Conservation (phyloP, 305 asterid species). For the Rubia peregrina region DNA sequence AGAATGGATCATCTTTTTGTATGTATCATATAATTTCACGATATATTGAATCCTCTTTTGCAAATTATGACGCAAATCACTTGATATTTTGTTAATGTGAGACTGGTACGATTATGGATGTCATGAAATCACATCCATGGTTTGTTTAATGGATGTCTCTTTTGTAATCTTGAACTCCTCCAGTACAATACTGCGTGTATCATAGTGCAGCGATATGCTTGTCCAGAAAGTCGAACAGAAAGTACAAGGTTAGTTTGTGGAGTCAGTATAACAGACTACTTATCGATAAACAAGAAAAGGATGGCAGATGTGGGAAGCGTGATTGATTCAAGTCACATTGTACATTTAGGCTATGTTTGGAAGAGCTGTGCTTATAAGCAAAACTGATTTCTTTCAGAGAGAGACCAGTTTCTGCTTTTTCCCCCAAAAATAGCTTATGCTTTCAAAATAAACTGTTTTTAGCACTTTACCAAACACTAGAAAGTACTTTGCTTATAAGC, state of each 20-base stretch:
- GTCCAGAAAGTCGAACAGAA: too few relatives aligned
- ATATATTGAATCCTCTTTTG: neutral
- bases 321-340: neutral
- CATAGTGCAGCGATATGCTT: too few relatives aligned
- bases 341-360: neutral
- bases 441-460: too few relatives aligned
- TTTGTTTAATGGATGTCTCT: neutral
- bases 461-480: too few relatives aligned
- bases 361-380: too few relatives aligned
- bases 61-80: neutral
- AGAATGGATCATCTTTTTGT: constrained; percentile 4
- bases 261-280: too few relatives aligned
- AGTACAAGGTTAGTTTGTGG: too few relatives aligned
- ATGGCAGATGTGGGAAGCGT: neutral
- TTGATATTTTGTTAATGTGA: neutral
- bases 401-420: too few relatives aligned
- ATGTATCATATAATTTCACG: neutral
- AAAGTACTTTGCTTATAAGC: too few relatives aligned
- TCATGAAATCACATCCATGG: neutral
- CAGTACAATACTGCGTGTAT: neutral
- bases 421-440: too few relatives aligned
- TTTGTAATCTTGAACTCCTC: neutral
- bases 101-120: neutral
- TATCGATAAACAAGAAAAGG: too few relatives aligned
- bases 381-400: too few relatives aligned